Percentiles rank a stretch among this genome's conserved stretches.
Evolutionary conservation across 345 rosid genomes (phyloP).

Genomic region (Ailanthus altissimus): DNA sequence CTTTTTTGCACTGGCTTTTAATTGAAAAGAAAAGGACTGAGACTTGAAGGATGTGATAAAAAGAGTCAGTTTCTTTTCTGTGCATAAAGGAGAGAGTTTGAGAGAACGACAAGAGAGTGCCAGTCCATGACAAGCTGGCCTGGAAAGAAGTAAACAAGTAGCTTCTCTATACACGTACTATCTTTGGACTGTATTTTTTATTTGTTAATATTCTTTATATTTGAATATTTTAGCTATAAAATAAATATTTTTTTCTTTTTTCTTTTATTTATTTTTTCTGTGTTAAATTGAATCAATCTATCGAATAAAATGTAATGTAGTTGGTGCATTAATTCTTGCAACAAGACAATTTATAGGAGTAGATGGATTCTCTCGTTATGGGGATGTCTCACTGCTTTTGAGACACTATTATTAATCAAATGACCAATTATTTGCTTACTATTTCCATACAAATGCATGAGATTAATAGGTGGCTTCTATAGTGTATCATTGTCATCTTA

Average conservation of each 20-base stretch:
- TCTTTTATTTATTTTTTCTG: no score
- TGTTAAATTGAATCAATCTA: no score
- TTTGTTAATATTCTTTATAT: neutral
- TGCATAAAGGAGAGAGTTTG: neutral
- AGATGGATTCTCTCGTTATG: neutral
- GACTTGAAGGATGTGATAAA: conserved; percentile 7
- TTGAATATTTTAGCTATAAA: neutral
- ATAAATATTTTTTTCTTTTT: no score
- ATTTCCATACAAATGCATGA: neutral
- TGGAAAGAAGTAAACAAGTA: conserved; percentile 32
- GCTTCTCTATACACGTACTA: conserved; percentile 14
- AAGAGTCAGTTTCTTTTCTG: neutral
- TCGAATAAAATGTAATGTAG: neutral
- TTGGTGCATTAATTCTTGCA: neutral
- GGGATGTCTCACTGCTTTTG: neutral
- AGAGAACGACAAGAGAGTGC: conserved; percentile 30
- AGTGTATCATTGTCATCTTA: no score
- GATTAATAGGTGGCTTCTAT: no score
- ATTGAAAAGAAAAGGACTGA: neutral
- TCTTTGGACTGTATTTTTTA: neutral
- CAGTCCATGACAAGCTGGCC: conserved; percentile 61
- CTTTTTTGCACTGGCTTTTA: conserved; percentile 2
- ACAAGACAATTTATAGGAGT: neutral
- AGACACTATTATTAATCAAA: neutral
- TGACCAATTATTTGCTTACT: neutral